phyloP scores from a whole-genome alignment of 2,329 filamentous ascomycete species.

The Hawksworthiomyces lignivorus region DNA sequence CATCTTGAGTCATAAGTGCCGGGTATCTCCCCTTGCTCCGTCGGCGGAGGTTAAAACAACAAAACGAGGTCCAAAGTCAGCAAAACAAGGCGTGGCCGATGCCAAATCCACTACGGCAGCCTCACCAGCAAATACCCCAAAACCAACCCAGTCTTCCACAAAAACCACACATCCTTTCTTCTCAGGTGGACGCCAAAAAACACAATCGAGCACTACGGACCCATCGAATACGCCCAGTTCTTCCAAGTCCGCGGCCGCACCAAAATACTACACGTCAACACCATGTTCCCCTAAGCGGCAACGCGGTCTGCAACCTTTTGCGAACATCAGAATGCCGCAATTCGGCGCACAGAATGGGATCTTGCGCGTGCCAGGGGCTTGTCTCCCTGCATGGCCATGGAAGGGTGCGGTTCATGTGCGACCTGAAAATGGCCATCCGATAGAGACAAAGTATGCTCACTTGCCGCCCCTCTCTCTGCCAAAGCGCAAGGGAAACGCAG shows the following conservation, averaged over 20 bases:
- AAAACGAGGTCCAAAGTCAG: not conserved
- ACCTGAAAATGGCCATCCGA: not conserved
- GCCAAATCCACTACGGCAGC: too few relatives aligned
- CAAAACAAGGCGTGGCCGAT: too few relatives aligned
- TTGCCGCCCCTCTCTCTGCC: conserved; percentile 19
- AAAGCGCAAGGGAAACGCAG: conserved; percentile 44
- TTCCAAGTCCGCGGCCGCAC: conserved; percentile 9
- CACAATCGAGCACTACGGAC: conserved; percentile 5
- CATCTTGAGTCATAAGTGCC: conserved; percentile 2
- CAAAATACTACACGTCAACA: conserved; percentile 43
- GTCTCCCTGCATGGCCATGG: conserved; percentile 65
- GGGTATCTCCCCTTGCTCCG: not conserved
- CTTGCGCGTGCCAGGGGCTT: conserved; percentile 57
- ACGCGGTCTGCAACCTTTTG: conserved; percentile 20
- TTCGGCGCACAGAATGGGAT: conserved; percentile 38
- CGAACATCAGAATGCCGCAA: conserved; percentile 25
- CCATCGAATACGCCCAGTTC: conserved; percentile 17
- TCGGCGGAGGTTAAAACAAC: not conserved
- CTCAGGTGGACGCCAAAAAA: conserved; percentile 40
- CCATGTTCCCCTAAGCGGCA: conserved; percentile 43
- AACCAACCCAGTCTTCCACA: not conserved
- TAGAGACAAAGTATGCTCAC: not conserved
- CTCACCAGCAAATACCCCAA: too few relatives aligned
- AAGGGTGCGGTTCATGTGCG: conserved; percentile 54
- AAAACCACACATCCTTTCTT: conserved; percentile 57